Percentiles rank a stretch among this genome's conserved stretches.
phyloP scores from a whole-genome alignment of 2,329 filamentous ascomycete species.

The Cercospora berteroae region DNA sequence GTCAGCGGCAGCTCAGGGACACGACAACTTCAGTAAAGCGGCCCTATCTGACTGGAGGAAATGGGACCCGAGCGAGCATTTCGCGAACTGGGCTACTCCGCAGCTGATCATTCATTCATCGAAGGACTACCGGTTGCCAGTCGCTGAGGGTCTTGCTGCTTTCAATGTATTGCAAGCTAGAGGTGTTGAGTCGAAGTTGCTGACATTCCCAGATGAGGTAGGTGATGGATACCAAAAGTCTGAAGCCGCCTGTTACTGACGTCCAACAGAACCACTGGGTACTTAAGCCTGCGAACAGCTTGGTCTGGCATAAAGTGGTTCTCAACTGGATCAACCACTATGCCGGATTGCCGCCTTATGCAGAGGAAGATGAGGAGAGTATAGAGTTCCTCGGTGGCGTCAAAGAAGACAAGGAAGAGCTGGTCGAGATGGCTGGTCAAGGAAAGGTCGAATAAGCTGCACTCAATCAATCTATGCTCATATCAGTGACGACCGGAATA shows the following conservation, averaged over 20 bases:
- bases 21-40: conserved; percentile 23
- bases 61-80: conserved; percentile 58
- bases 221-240: no score
- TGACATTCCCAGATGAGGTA: conserved; percentile 74
- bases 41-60: conserved; percentile 22
- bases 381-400: conserved; percentile 35
- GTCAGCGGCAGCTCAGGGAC: conserved; percentile 10
- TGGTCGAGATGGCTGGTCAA: conserved; percentile 26
- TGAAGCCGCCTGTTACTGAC: background rate
- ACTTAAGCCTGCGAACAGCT: conserved; percentile 82
- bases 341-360: conserved; percentile 52
- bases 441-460: conserved; percentile 24
- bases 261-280: conserved; percentile 66
- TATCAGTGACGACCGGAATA: background rate
- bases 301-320: conserved; percentile 87
- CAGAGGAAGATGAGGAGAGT: conserved; percentile 35
- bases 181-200: conserved; percentile 71
- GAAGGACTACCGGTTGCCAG: conserved; percentile 81
- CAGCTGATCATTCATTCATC: conserved; percentile 88
- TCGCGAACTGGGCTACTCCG: conserved; percentile 76
- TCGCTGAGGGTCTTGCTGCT: conserved; percentile 78
- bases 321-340: conserved; percentile 70
- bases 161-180: conserved; percentile 82
- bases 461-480: background rate
- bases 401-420: conserved; percentile 28